Base-by-base conservation (phyloP, 2,329 filamentous ascomycete genomes). In the Sporothrix sp. region DNA sequence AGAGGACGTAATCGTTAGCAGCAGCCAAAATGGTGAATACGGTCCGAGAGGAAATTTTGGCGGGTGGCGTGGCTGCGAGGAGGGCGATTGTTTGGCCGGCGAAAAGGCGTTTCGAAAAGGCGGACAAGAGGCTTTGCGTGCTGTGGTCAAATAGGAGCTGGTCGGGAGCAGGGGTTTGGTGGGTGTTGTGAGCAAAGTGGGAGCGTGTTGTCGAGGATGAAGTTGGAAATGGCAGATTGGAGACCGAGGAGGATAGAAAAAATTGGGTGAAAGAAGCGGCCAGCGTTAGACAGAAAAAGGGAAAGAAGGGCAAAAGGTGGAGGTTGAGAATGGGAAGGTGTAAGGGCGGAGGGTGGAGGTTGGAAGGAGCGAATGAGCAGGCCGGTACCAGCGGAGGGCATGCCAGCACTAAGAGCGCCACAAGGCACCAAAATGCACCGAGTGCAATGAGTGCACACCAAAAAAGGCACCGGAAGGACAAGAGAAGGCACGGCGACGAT, bases 301-400 rank as follows among this genome's bases (percentile, higher is more conserved):
- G 30, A 13, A 45, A 45, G 30, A 45, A 45, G 28, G 42, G 42
- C 32, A 48, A 48, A 39, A 39, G 46, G 46, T 48, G 46, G 46
- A 49, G 46, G 46, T 48, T 37, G 44, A 47, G 25, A 39, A 45
- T 25, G 43, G 7, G 28, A 45, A 35, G 43, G 43, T 45, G 45
- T 28, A 35, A 36, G 44, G 21, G 44, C 28, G 44, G 23, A 48
- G 25, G 25, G 28, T 33, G 18, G 42, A 21, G 14, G 33, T 9
- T 33, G 46, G 46, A 23, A 49, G 46, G 46, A 49, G 37, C 46
- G 46, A 49, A 40, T 33, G 36, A 49, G 35, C 33, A 39, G 44
- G 45, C 23, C 30, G 42, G 33, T 46, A 33, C 48, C 33, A 45
- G 25, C n/a, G n/a, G n/a, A n/a, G n/a, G n/a, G n/a, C n/a, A n/a